Evolutionary conservation across 1,139 yeast species (phyloP).

Genomic region (Geotrichum citri-aurantii): DNA sequence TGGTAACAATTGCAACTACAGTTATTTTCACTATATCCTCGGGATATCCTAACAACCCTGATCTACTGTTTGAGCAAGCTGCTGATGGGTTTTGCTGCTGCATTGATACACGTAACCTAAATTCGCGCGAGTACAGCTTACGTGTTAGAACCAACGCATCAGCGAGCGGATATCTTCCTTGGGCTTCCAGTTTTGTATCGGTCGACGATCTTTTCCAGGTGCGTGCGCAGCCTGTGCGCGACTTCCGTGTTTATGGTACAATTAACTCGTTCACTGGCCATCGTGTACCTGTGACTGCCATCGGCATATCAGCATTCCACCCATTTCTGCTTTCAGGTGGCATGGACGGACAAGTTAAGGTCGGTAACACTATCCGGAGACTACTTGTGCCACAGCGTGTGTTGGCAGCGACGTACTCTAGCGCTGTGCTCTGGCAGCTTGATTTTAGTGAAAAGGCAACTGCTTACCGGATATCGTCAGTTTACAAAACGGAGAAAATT

Average conservation of each 20-base stretch:
- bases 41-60: slow-evolving; percentile 36
- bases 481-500: slow-evolving; percentile 24
- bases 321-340: slow-evolving; percentile 60
- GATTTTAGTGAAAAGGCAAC: slow-evolving; percentile 37
- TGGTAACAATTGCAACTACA: slow-evolving; percentile 45
- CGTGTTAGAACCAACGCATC: slow-evolving; percentile 36
- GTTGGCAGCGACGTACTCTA: slow-evolving; percentile 29
- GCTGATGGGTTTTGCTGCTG: slow-evolving; percentile 43
- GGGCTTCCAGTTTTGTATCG: slow-evolving; percentile 38
- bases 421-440: slow-evolving; percentile 37
- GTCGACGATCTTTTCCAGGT: slow-evolving; percentile 41
- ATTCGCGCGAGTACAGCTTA: slow-evolving; percentile 35
- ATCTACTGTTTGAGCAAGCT: slow-evolving; percentile 45
- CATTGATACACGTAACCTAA: slow-evolving; percentile 42
- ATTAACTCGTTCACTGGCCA: slow-evolving; percentile 26
- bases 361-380: slow-evolving; percentile 42
- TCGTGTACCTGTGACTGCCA: slow-evolving; percentile 38
- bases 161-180: slow-evolving; percentile 37
- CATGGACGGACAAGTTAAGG: slow-evolving; percentile 51
- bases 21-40: slow-evolving; percentile 43
- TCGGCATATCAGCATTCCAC: slow-evolving; percentile 45
- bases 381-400: slow-evolving; percentile 40
- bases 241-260: slow-evolving; percentile 27
- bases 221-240: slow-evolving; percentile 37
- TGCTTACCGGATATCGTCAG: slow-evolving; percentile 37